Evolutionary conservation across 2,329 filamentous ascomycete genomes (phyloP).

Genomic region (Tolypocladium sp.): DNA sequence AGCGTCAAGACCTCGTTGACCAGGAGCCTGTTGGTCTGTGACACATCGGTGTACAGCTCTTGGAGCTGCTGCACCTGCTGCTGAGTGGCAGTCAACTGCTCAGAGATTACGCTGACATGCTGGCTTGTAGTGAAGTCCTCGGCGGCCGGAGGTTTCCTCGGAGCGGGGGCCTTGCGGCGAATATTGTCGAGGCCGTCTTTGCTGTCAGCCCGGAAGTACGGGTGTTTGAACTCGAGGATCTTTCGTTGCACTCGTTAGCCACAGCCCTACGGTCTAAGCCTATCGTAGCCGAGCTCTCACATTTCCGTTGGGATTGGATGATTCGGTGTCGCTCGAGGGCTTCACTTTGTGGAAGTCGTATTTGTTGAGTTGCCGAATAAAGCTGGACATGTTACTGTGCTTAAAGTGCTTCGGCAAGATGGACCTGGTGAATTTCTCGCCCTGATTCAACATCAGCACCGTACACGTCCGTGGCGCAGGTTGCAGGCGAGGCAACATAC

Average conservation of each 20-base stretch:
- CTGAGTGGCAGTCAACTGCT: conserved; percentile 80
- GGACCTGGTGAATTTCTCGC: conserved; percentile 95
- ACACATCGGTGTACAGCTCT: conserved; percentile 73
- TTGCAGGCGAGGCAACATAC: conserved; percentile 35
- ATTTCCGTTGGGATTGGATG: conserved; percentile 24
- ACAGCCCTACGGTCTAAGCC: not conserved
- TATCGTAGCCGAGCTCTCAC: conserved; percentile 14
- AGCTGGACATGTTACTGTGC: conserved; percentile 96
- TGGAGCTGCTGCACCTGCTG: conserved; percentile 85
- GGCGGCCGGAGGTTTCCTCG: conserved; percentile 59
- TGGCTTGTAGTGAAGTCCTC: conserved; percentile 75
- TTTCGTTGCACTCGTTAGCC: conserved; percentile 25
- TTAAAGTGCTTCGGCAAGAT: conserved; percentile 98
- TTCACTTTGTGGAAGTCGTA: conserved; percentile 98
- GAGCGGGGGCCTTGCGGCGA: conserved; percentile 84
- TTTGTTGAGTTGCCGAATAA: conserved; percentile 91
- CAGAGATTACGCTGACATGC: conserved; percentile 82
- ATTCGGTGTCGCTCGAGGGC: conserved; percentile 27
- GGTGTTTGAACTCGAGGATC: conserved; percentile 79
- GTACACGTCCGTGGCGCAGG: not conserved
- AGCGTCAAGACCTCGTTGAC: conserved; percentile 52
- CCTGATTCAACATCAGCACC: conserved; percentile 43
- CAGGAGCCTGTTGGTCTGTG: conserved; percentile 51
- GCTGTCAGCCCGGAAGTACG: conserved; percentile 90
- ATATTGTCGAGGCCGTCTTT: conserved; percentile 97